phyloP scores from a whole-genome alignment of 2,329 filamentous ascomycete genomes.

The Cercospora canescens region DNA sequence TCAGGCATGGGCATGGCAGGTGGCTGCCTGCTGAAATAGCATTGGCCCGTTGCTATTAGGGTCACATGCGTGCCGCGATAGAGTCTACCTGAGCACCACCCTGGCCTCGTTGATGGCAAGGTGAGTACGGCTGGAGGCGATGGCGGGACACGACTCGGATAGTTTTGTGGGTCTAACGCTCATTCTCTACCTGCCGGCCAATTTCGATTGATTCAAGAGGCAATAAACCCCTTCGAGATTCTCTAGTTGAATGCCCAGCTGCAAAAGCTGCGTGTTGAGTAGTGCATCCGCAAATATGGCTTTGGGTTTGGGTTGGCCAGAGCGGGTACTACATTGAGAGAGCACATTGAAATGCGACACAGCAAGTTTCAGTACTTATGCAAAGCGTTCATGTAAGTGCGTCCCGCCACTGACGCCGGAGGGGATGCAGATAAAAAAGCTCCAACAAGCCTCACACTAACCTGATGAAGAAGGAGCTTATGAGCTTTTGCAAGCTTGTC shows the following conservation, averaged over 20 bases:
- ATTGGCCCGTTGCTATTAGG: no score
- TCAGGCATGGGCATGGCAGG: background rate
- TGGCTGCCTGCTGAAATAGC: background rate
- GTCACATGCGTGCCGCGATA: background rate
- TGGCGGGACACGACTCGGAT: background rate
- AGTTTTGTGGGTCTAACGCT: background rate
- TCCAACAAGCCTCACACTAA: slow-evolving; percentile 7
- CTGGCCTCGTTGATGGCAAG: background rate
- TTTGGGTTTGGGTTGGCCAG: background rate
- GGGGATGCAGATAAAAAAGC: background rate
- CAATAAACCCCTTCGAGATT: background rate
- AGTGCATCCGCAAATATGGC: no score
- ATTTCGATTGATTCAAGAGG: no score
- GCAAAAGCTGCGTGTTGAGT: no score
- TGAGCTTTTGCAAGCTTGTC: slow-evolving; percentile 3
- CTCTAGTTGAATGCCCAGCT: no score
- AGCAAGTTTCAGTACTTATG: background rate
- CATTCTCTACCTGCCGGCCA: no score
- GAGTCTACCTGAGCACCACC: background rate
- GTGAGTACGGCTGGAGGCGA: no score
- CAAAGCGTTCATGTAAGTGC: background rate
- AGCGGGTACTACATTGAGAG: background rate
- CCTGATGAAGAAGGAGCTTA: slow-evolving; percentile 8
- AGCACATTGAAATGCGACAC: background rate
- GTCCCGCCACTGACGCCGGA: background rate